Conservation (phyloP, 495 filamentous ascomycete genomes). For the Xylaria telfairii region DNA sequence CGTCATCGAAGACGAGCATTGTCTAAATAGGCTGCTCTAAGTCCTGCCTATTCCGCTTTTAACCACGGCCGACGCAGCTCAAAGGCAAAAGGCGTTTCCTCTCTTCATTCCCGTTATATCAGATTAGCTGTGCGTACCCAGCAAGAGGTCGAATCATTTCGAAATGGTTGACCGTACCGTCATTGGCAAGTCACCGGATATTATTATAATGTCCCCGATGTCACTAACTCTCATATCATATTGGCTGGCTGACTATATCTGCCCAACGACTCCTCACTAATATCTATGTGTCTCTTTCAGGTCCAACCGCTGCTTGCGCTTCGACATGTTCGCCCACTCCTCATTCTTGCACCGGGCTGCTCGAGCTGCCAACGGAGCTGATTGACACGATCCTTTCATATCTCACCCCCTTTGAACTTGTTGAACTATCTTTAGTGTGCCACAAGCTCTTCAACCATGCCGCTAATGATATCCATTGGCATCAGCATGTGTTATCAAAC, state of each 20-base stretch:
- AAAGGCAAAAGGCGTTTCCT: background rate
- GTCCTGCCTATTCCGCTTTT: slow-evolving; percentile 2
- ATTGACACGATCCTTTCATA: slow-evolving; percentile 66
- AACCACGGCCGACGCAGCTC: slow-evolving; percentile 4
- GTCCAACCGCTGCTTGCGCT: background rate
- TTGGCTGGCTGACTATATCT: too few species aligned
- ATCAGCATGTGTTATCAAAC: slow-evolving; percentile 64
- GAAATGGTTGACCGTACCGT: slow-evolving; percentile 9
- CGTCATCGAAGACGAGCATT: background rate
- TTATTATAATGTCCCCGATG: background rate
- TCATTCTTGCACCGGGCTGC: background rate
- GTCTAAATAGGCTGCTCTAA: background rate
- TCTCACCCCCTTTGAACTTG: slow-evolving; percentile 64
- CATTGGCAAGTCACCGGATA: slow-evolving; percentile 7
- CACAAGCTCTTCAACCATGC: slow-evolving; percentile 57
- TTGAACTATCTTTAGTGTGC: slow-evolving; percentile 60
- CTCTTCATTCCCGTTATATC: background rate
- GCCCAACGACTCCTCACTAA: background rate
- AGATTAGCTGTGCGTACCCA: background rate
- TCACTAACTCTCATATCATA: background rate
- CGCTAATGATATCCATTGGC: slow-evolving; percentile 67
- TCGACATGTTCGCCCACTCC: background rate
- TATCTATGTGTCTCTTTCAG: background rate
- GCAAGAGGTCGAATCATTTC: background rate
- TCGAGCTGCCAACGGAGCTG: slow-evolving; percentile 63